Evolutionary conservation across 257 asterid genomes (phyloP).

Genomic region (Verbascum thapsus): DNA sequence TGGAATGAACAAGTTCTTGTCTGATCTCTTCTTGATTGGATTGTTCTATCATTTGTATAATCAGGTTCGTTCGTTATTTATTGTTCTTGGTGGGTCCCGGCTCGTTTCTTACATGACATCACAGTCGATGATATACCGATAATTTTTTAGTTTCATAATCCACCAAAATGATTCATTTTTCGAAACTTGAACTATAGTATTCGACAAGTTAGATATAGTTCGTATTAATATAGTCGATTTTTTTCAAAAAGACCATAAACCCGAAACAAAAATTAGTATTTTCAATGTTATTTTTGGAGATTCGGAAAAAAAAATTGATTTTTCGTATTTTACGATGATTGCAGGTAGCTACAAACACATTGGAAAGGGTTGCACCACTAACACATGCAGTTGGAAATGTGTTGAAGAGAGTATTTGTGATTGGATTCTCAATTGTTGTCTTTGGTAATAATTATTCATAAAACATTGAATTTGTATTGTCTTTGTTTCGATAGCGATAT

Average conservation of each 20-base stretch:
- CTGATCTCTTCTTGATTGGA: slow-evolving; percentile 69
- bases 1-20: slow-evolving; percentile 58
- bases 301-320: neutral
- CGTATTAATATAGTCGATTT: no score
- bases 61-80: slow-evolving; percentile 35
- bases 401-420: slow-evolving; percentile 61
- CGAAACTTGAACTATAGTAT: no score
- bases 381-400: slow-evolving; percentile 69
- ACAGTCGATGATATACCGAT: no score
- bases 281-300: no score
- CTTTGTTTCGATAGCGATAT: no score
- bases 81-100: no score
- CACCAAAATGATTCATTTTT: no score
- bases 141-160: no score
- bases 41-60: slow-evolving; percentile 72
- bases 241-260: no score
- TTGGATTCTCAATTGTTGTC: slow-evolving; percentile 61
- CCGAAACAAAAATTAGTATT: no score
- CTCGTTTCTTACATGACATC: no score
- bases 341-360: slow-evolving; percentile 66
- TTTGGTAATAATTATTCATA: slow-evolving; percentile 51
- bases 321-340: neutral
- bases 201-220: no score
- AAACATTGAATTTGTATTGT: neutral
- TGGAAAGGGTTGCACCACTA: slow-evolving; percentile 65